Evolutionary conservation across 2,329 filamentous ascomycete genomes (phyloP), one percentile per base, ranked within the genome.

Genomic region (Aspergillus pseudotamarii): DNA sequence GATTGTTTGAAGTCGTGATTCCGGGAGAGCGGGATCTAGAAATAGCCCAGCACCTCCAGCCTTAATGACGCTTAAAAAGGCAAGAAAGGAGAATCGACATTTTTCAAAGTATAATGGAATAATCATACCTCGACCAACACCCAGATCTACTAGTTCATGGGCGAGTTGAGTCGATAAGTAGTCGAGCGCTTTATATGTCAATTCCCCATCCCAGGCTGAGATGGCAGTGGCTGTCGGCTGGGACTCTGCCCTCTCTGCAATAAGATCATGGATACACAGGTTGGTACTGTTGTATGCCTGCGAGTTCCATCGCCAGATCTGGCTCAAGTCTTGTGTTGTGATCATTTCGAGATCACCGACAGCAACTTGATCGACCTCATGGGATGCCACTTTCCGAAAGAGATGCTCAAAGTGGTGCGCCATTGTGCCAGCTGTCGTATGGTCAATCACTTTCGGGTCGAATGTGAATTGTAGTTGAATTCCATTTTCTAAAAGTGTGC

Each of bases 91-190:
- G 68, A 67, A 73, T 38, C 23, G 54, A 21, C 71, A 73, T 46
- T 72, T 74, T 36, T 73, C 71, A 56, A 70, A 71, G 56, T 68
- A 72, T 2, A 73, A 19, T 6, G 69, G 71, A 14, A 74, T 61
- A 26, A 69, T 55, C 23, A 58, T 64, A 11, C 66, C 64, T 16
- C 75, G 55, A 19, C 72, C 61, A 43, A 78, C 66, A 56, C 76
- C 74, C 41, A 71, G 69, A 4, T 68, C 69, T 5, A 65, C 65
- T 9, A 79, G 67, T 26, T 72, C 66, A 36, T 72, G 68, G 19
- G 75, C 71, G 36, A 69, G 66, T 59, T n/a, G 66, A 65, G 59
- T 76, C 64, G 64, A 76, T 66, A 78, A 69, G 9, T 66, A 67
- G n/a, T 71, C 66, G 9, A 75, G 62, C 54, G 71, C 63, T 12